Conservation (phyloP, 2,329 filamentous ascomycete species). For the Fusarium beomiforme region DNA sequence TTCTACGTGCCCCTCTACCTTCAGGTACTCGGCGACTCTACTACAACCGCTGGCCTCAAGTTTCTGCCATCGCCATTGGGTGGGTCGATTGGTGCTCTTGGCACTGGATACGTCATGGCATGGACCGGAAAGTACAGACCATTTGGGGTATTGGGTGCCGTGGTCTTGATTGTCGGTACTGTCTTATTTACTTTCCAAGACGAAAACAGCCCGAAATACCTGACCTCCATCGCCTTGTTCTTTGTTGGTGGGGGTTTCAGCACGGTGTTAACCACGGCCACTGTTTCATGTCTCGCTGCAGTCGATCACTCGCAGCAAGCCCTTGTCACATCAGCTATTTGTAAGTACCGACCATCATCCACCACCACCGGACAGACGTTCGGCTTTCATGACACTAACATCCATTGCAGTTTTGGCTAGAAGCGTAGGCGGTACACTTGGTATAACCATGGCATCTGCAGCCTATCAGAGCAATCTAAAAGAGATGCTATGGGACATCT, state of each 20-base stretch:
- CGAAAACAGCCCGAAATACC: background rate
- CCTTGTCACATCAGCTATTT: background rate
- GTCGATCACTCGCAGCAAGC: background rate
- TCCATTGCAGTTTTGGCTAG: background rate
- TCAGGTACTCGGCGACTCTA: background rate
- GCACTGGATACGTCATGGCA: background rate
- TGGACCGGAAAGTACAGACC: background rate
- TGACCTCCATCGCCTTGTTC: background rate
- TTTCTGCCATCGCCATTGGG: background rate
- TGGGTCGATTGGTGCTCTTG: background rate
- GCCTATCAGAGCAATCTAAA: background rate
- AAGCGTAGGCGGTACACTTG: background rate
- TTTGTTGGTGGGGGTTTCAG: background rate
- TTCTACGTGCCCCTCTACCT: background rate
- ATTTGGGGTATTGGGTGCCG: background rate
- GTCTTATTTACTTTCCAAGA: background rate
- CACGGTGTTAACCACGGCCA: background rate
- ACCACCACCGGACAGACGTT: background rate
- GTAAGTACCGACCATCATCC: background rate
- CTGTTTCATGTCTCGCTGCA: background rate
- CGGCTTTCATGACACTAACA: background rate
- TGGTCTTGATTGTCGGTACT: background rate
- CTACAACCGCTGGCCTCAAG: background rate
- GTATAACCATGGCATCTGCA: background rate
- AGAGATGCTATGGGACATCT: background rate